Evolutionary conservation across 2,329 filamentous ascomycete species (phyloP), one percentile per base, ranked within the genome.

Genomic region (Pseudocercospora eumusae): DNA sequence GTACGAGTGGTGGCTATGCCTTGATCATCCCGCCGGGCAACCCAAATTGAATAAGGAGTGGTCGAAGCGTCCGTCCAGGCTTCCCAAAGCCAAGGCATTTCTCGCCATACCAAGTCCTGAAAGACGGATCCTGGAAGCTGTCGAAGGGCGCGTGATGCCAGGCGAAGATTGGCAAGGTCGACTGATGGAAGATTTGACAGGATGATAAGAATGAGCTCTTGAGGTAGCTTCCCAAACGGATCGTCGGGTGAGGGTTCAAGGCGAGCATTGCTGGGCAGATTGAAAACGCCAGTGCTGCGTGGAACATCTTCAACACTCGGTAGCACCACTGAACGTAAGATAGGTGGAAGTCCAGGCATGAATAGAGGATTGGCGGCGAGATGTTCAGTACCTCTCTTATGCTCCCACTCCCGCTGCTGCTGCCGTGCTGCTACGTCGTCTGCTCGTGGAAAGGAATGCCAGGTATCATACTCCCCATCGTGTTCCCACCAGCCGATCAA

Each of bases 61-160:
- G 3, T 60, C 15, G 6, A 9, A 5, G 3, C 20, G 2, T n/a
- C 36, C 13, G 25, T 25, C 55, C 55, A 63, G 11, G 61, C 63
- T 59, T 68, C 66, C 66, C 65, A 67, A 2, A 68, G 57, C 60
- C 61, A 68, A 1, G 65, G 62, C 60, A 67, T 59, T 10, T 68
- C 64, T 20, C 31, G 56, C 28, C 33, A 25, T 2, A 68, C 15
- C 7, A 68, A 56, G 11, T 58, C 27, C 21, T 61, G 59, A 33
- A 57, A 67, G 27, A 64, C 31, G 13, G 57, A 60, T 18, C 56
- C 50, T 4, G 63, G 63, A 0, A 67, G 53, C 33, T 67, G 66
- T 18, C 61, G 52, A 21, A 68, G 67, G 20, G 45, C 50, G 7
- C 65, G 59, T 10, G 61, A 66, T 15, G 58, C 25, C n/a, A 61